phyloP scores from a whole-genome alignment of 345 rosid species.

The Geranium rotundifolium region DNA sequence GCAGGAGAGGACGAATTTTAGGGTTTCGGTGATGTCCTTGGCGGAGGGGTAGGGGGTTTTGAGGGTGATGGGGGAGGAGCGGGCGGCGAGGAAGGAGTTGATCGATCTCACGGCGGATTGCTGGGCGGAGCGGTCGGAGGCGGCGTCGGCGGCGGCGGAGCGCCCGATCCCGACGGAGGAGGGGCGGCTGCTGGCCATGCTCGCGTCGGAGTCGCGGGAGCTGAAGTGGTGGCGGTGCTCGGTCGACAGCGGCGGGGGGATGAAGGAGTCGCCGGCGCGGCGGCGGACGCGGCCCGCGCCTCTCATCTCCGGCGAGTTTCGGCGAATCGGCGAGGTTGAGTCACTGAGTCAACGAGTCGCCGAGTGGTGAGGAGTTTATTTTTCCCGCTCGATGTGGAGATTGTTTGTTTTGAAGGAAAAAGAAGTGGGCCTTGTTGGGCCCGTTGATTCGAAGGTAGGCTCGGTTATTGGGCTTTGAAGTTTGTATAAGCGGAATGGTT shows the following conservation, averaged over 20 bases:
- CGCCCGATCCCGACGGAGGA: constrained; percentile 60
- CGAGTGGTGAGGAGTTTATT: no score
- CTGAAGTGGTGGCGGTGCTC: constrained; percentile 11
- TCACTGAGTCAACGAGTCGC: no score
- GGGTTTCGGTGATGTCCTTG: constrained; percentile 51
- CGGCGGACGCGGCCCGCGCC: constrained; percentile 15
- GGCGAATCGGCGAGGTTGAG: no score
- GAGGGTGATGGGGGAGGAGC: constrained; percentile 26
- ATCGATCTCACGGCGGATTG: constrained; percentile 40
- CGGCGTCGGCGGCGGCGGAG: constrained; percentile 27
- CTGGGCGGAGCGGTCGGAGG: constrained; percentile 50
- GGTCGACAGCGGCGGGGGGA: constrained; percentile 17
- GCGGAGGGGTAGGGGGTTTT: constrained; percentile 42
- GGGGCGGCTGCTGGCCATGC: constrained; percentile 82
- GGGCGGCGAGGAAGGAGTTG: constrained; percentile 57
- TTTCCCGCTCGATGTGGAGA: no score
- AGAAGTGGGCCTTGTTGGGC: no score
- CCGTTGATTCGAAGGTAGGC: no score
- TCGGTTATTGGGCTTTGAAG: no score
- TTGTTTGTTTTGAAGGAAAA: no score
- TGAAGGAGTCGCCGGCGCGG: constrained; percentile 22
- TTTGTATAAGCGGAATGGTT: no score
- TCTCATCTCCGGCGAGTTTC: constrained; percentile 11
- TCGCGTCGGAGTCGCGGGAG: constrained; percentile 84
- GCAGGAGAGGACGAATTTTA: constrained; percentile 38